phyloP scores from a whole-genome alignment of 768 basidiomycete genomes.

The Gautieria morchelliformis region DNA sequence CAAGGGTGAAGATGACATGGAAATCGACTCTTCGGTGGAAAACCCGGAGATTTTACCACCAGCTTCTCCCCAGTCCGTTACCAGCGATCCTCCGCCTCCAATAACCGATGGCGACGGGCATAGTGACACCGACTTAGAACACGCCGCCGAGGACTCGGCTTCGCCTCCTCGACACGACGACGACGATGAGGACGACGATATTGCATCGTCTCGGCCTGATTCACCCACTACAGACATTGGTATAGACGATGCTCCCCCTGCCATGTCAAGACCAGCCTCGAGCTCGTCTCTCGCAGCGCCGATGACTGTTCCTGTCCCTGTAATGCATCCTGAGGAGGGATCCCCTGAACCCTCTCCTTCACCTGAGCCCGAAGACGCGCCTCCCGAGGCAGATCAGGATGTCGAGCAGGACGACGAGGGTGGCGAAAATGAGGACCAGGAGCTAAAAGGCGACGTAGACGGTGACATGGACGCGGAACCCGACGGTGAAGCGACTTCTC shows the following conservation, averaged over 20 bases:
- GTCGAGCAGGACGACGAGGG: conserved; percentile 17
- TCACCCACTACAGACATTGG: conserved; percentile 24
- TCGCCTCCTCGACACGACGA: conserved; percentile 12
- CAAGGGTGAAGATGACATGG: conserved; percentile 10
- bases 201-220: conserved; percentile 10
- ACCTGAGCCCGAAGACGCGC: conserved; percentile 13
- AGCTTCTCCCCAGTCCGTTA: not conserved
- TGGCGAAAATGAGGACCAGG: conserved; percentile 18
- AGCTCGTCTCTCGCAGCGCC: conserved; percentile 4
- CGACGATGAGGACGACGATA: conserved; percentile 17
- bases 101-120: conserved; percentile 20
- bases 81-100: conserved; percentile 15
- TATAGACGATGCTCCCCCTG: conserved; percentile 18
- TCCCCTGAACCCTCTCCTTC: conserved; percentile 12
- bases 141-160: conserved; percentile 15
- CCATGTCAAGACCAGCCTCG: not conserved
- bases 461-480: not conserved
- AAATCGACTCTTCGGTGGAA: conserved; percentile 20
- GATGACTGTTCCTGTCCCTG: not conserved
- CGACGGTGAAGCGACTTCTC: conserved; percentile 11
- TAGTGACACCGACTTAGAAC: conserved; percentile 11
- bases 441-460: conserved; percentile 12
- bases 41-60: conserved; percentile 11
- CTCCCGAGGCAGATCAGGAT: conserved; percentile 12
- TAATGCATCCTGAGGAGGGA: not conserved